Percentiles rank a stretch among this genome's conserved stretches.
Evolutionary conservation across 73 alveolate species (phyloP).

Genomic region (Paramecium tetraurelia): DNA sequence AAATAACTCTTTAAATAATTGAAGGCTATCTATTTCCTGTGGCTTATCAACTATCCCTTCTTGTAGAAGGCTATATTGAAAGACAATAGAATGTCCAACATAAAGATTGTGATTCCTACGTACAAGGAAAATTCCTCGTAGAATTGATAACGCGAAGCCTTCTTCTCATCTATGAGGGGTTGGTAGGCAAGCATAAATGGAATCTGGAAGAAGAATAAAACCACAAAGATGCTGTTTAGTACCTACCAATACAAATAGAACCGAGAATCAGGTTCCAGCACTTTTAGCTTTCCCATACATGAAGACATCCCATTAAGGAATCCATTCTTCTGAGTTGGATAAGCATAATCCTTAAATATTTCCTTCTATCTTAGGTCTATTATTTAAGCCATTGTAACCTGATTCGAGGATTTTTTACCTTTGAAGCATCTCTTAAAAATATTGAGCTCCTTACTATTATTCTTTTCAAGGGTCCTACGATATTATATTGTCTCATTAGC

Average conservation of each 20-base stretch:
- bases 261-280: conserved; percentile 24
- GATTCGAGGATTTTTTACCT: neutral
- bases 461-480: neutral
- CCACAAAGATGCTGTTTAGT: neutral
- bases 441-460: neutral
- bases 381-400: neutral
- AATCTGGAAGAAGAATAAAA: neutral
- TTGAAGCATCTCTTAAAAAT: neutral
- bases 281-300: neutral
- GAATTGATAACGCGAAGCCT: neutral
- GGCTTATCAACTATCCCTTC: neutral
- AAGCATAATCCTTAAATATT: conserved; percentile 35
- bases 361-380: neutral
- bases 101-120: neutral
- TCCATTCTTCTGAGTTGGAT: neutral
- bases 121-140: neutral
- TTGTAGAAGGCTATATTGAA: conserved; percentile 5
- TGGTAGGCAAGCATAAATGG: conserved; percentile 24
- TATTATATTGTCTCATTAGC: neutral
- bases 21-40: neutral
- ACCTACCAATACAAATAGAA: neutral
- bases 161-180: neutral
- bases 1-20: neutral
- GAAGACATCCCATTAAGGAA: neutral
- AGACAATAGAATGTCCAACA: neutral